Percentiles rank a stretch among this genome's conserved stretches.
phyloP scores from a whole-genome alignment of 495 filamentous ascomycete species.

The Parmelia sp. region DNA sequence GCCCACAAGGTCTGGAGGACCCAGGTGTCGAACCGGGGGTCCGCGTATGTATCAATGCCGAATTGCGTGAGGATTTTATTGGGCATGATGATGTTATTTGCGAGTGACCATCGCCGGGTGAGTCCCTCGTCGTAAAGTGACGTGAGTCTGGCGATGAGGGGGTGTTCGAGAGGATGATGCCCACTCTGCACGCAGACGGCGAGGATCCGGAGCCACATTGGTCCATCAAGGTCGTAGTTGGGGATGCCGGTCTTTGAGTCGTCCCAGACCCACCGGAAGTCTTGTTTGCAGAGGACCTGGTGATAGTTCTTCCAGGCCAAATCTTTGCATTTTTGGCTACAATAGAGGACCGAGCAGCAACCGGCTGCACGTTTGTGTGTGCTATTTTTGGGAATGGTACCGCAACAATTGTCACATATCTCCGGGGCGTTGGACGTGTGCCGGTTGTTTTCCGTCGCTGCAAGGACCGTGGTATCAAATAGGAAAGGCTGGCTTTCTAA shows the following conservation, averaged over 20 bases:
- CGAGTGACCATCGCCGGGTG: neutral
- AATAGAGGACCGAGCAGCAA: slow-evolving; percentile 1
- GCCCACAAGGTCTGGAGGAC: neutral
- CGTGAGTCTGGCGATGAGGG: slow-evolving; percentile 2
- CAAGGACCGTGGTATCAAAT: neutral
- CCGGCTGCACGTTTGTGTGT: neutral
- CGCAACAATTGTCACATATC: neutral
- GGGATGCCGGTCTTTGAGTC: neutral
- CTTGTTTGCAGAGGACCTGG: neutral
- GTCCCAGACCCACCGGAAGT: neutral
- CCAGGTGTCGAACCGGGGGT: neutral
- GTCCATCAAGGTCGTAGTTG: neutral
- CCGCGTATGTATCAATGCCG: neutral
- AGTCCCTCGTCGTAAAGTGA: neutral
- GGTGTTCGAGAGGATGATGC: neutral
- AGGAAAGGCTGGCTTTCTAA: neutral
- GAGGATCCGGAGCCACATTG: slow-evolving; percentile 3
- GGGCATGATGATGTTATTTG: slow-evolving; percentile 1
- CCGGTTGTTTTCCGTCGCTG: neutral
- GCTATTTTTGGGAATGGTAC: neutral
- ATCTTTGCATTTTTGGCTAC: slow-evolving; percentile 1
- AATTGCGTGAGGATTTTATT: neutral
- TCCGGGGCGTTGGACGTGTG: neutral
- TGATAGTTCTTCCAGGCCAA: neutral
- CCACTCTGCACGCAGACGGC: neutral